Evolutionary conservation across 768 basidiomycete genomes (phyloP), one percentile per base, ranked within the genome.

Genomic region (Termitomyces sp.): DNA sequence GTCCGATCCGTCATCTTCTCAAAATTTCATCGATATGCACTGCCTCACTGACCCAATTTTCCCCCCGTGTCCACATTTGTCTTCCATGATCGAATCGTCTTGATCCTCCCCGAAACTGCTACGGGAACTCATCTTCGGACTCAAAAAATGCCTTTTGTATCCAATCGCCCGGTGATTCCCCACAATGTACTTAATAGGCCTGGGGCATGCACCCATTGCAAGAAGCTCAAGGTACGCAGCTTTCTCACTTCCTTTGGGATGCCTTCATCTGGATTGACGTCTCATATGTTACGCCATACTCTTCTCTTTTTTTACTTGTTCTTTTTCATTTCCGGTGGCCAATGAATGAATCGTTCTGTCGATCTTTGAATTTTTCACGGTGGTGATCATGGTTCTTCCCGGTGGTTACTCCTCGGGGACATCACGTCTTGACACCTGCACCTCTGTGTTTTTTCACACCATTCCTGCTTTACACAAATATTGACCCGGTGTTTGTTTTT

Each of bases 161-260:
- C 50, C 47, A 56, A 55, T 52, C 22, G 32, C 40, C 20, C 50
- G 53, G 40, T 56, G 20, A 56, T 46, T 54, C 55, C 30, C 38
- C 47, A 53, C 50, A n/a, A 40, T 22, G n/a, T 36, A 24, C 30
- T 46, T 33, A 38, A 50, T 69, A 92, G 90, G 44, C 85, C 86
- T 61, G 89, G 91, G 57, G 91, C 91, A 44, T 93, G 91, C 71
- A 87, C 81, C 3, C 84, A 92, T 66, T 93, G 91, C 80, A 93
- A 92, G 71, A 88, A 85, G 67, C 83, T 92, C 65, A 93, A 93
- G 86, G 89, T 87, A 72, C 57, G 83, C 74, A 56, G 30, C 40
- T 35, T 60, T 61, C 43, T 32, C 63, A 51, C 26, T 46, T 57
- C 47, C 52, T 61, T 47, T 59, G 52, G 35, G 60, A 62, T 55